Conservation (phyloP, 768 basidiomycete genomes). For the Scleroderma citrinum region DNA sequence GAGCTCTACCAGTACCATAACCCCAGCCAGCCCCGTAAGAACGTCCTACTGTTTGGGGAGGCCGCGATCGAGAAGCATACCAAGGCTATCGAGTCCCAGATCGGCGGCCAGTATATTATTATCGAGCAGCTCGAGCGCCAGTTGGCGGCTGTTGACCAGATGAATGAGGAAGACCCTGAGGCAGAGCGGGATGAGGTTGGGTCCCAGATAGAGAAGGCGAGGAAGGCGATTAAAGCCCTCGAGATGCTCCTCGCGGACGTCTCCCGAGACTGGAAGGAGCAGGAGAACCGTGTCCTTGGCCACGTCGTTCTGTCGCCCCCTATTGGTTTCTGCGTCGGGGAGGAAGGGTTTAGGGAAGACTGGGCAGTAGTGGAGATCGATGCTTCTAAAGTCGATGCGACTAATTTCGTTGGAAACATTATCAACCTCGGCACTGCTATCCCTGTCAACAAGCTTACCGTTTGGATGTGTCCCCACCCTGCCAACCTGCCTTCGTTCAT, state of each 20-base stretch:
- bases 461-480: slow-evolving; percentile 12
- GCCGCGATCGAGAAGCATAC: slow-evolving; percentile 4
- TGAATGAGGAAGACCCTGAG: slow-evolving; percentile 8
- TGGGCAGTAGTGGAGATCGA: background rate
- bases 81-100: slow-evolving; percentile 7
- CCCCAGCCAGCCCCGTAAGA: slow-evolving; percentile 8
- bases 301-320: slow-evolving; percentile 20
- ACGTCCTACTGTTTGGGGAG: slow-evolving; percentile 14
- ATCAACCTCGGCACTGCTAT: no score
- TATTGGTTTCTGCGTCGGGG: no score
- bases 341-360: background rate
- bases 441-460: background rate
- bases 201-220: slow-evolving; percentile 4
- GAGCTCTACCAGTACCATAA: slow-evolving; percentile 1
- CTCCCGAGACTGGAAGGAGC: slow-evolving; percentile 11
- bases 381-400: background rate
- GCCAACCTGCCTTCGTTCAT: slow-evolving; percentile 11
- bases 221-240: slow-evolving; percentile 12
- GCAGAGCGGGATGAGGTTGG: slow-evolving; percentile 1
- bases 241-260: slow-evolving; percentile 11
- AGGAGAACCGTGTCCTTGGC: slow-evolving; percentile 18
- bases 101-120: background rate
- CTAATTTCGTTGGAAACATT: no score
- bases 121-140: slow-evolving; percentile 1
- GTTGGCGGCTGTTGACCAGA: slow-evolving; percentile 1